Evolutionary conservation across 78 protist genomes (phyloP).

Genomic region (Chrysochromulina tobinii): DNA sequence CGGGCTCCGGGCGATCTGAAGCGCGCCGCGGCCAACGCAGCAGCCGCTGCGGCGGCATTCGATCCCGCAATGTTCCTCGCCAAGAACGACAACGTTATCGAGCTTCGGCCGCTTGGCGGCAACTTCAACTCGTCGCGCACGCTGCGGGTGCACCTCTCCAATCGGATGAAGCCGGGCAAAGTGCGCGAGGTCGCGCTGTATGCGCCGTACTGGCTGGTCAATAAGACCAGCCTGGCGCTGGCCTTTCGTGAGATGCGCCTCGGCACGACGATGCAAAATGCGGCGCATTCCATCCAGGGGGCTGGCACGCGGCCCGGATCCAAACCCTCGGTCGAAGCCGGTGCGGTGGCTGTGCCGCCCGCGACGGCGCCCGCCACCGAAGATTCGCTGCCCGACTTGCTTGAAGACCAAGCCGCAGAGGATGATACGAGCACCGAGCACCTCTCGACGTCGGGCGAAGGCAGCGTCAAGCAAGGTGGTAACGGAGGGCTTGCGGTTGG

Average conservation of each 20-base stretch:
- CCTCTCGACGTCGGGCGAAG: too few species aligned
- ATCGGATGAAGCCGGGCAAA: background rate
- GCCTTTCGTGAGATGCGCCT: background rate
- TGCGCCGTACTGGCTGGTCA: constrained; percentile 24
- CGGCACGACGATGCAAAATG: background rate
- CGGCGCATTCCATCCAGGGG: too few species aligned
- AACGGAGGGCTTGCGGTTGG: too few species aligned
- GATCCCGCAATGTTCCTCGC: background rate
- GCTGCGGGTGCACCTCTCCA: background rate
- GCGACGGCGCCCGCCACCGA: too few species aligned
- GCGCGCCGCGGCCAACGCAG: too few species aligned
- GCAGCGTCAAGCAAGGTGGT: too few species aligned
- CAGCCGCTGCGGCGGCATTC: too few species aligned
- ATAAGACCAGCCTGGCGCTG: background rate
- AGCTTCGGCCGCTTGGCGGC: background rate
- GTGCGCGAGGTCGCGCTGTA: background rate
- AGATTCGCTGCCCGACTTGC: background rate
- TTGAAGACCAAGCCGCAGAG: background rate
- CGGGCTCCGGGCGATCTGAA: too few species aligned
- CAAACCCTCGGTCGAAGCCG: too few species aligned
- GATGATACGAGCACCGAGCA: too few species aligned
- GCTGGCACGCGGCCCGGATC: too few species aligned
- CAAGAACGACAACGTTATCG: background rate
- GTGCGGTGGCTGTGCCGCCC: too few species aligned
- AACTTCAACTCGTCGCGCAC: background rate